A percentile compares a stretch with the other conserved stretches of the same genome.
phyloP scores from a whole-genome alignment of 2,329 filamentous ascomycete species.

The Rugonectria rugulosa region DNA sequence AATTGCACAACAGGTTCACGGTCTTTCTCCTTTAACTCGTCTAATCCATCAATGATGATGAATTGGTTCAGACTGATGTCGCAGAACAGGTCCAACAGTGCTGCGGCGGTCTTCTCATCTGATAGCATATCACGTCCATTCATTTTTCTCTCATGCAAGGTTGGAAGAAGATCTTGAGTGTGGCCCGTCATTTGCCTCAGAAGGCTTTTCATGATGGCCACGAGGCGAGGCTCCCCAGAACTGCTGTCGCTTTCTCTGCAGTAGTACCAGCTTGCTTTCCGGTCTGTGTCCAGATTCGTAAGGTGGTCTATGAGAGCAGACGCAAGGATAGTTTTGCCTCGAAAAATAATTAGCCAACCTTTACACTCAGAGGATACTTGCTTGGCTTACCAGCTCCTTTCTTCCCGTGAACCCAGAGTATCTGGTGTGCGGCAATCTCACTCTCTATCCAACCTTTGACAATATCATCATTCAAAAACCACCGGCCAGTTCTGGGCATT shows the following conservation, averaged over 20 bases:
- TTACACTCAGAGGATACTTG: not conserved
- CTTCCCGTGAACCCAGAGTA: constrained; percentile 18
- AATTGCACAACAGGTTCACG: constrained; percentile 40
- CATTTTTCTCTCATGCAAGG: not conserved
- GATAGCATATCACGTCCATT: not conserved
- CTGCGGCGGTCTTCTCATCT: constrained; percentile 29
- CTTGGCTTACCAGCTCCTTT: constrained; percentile 19
- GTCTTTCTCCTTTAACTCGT: constrained; percentile 47
- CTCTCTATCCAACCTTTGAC: constrained; percentile 11
- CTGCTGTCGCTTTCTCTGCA: constrained; percentile 44
- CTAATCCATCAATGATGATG: constrained; percentile 54
- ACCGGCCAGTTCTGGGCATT: constrained; percentile 12
- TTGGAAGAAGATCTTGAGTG: constrained; percentile 4
- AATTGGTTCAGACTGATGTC: constrained; percentile 40
- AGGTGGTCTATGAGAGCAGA: constrained; percentile 47
- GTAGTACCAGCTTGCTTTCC: constrained; percentile 49
- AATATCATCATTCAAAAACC: constrained; percentile 2
- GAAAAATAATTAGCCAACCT: constrained; percentile 14
- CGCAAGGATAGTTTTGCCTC: constrained; percentile 53
- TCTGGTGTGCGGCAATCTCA: constrained; percentile 3
- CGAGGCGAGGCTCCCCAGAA: not conserved
- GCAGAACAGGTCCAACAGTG: constrained; percentile 43
- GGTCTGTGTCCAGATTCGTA: not conserved
- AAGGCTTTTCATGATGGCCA: constrained; percentile 10
- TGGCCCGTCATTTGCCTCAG: constrained; percentile 2